These are phyloP conservation scores for Leishmania martiniquensis DNA, from an alignment of 208 protist species.

Conservation along the genomic window DNA sequence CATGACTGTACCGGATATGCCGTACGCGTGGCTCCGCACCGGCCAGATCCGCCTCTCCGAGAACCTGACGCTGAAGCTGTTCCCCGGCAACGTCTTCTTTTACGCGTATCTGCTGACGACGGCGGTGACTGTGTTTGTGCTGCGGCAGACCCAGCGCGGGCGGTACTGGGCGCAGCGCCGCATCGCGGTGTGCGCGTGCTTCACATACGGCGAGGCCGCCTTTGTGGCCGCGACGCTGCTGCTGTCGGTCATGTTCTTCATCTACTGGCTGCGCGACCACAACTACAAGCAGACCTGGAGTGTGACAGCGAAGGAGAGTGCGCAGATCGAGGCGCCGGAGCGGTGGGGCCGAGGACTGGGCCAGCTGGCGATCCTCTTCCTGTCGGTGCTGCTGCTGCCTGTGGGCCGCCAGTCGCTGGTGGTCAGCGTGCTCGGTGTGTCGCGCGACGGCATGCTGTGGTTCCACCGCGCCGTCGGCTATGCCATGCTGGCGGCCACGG, in stretches of 20 bases:
- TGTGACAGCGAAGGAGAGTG: not conserved
- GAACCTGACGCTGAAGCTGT: constrained; percentile 52
- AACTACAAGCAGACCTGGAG: constrained; percentile 49
- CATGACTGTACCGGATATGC: constrained; percentile 47
- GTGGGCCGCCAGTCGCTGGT: constrained; percentile 55
- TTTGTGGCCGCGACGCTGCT: constrained; percentile 36
- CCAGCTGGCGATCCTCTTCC: constrained; percentile 60
- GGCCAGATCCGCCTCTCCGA: constrained; percentile 33
- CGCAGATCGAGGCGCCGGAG: constrained; percentile 29
- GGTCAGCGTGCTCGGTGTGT: constrained; percentile 47
- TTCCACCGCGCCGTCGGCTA: constrained; percentile 54
- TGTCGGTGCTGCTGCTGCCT: constrained; percentile 63
- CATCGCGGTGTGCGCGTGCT: constrained; percentile 18
- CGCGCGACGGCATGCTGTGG: constrained; percentile 61
- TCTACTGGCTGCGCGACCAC: constrained; percentile 72
- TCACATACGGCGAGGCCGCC: constrained; percentile 34
- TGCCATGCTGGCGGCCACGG: constrained; percentile 31
- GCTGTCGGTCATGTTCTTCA: constrained; percentile 45
- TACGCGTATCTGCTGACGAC: constrained; percentile 47
- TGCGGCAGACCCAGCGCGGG: constrained; percentile 31
- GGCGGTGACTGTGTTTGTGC: constrained; percentile 27
- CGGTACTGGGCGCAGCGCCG: constrained; percentile 32
- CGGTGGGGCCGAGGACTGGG: constrained; percentile 49
- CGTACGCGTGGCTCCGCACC: constrained; percentile 48
- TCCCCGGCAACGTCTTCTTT: constrained; percentile 70